Percentiles rank a stretch among this genome's conserved stretches.
Evolutionary conservation across 2,329 filamentous ascomycete species (phyloP).

Genomic region (Trichoderma endophyticum): DNA sequence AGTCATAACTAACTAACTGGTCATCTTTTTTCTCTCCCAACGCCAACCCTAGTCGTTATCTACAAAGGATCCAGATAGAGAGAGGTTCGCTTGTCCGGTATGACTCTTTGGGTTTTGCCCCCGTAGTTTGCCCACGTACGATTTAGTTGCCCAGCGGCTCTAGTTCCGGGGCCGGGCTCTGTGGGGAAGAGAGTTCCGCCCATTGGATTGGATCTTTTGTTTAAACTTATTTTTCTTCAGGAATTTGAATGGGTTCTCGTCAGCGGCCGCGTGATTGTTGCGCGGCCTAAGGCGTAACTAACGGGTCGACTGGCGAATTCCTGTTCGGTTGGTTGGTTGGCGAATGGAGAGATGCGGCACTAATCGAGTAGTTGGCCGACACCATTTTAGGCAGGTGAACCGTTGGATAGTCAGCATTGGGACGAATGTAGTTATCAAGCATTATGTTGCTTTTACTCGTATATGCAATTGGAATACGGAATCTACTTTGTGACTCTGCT

Average conservation of each 20-base stretch:
- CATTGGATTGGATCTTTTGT: not conserved
- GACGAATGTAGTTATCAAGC: not conserved
- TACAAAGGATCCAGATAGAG: not conserved
- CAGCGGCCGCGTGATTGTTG: conserved; percentile 14
- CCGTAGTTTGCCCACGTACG: not conserved
- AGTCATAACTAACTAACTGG: not conserved
- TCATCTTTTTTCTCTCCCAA: not conserved
- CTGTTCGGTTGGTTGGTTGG: not conserved
- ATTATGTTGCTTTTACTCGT: not conserved
- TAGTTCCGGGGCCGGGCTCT: not conserved
- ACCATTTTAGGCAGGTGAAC: not conserved
- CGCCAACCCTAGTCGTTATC: not conserved
- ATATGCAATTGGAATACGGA: no score
- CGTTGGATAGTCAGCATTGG: not conserved
- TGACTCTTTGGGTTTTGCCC: not conserved
- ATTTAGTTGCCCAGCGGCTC: not conserved
- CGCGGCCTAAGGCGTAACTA: conserved; percentile 1
- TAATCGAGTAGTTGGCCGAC: not conserved
- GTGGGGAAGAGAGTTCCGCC: not conserved
- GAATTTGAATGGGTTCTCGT: not conserved
- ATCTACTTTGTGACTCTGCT: not conserved
- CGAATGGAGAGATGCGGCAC: not conserved
- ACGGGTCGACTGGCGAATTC: not conserved
- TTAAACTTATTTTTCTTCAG: not conserved
- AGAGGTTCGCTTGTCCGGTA: not conserved